Percentiles rank a stretch among this genome's conserved stretches.
These are phyloP conservation scores for Mycena vitilis DNA, from an alignment of 768 basidiomycete genomes.

Conservation along the genomic window DNA sequence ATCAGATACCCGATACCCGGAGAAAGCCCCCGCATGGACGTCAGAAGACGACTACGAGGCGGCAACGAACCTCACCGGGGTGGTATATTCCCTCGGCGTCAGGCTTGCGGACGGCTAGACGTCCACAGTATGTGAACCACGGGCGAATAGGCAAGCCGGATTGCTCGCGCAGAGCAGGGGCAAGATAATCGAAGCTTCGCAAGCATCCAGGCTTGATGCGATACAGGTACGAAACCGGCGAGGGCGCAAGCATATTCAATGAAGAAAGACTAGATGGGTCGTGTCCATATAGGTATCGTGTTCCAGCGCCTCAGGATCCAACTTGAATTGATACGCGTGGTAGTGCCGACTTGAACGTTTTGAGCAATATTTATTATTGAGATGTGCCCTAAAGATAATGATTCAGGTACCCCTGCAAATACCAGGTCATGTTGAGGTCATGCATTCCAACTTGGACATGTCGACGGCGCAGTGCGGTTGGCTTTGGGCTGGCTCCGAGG, in stretches of 20 bases:
- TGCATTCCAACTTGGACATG: too few species aligned
- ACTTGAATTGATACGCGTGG: too few species aligned
- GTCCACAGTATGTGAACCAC: constrained; percentile 7
- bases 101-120: constrained; percentile 5
- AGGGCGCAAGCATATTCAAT: constrained; percentile 21
- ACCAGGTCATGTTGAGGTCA: too few species aligned
- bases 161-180: constrained; percentile 20
- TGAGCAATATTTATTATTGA: too few species aligned
- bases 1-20: constrained; percentile 15
- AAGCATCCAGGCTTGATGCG: constrained; percentile 20
- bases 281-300: neutral
- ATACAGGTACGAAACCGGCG: neutral
- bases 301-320: constrained; percentile 16
- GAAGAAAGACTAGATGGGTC: constrained; percentile 18
- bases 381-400: too few species aligned
- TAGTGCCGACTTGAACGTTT: too few species aligned
- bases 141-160: constrained; percentile 4
- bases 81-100: constrained; percentile 14
- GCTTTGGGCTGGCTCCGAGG: too few species aligned
- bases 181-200: constrained; percentile 14
- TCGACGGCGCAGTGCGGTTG: too few species aligned
- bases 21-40: too few species aligned
- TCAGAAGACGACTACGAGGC: neutral
- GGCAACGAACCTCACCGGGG: neutral
- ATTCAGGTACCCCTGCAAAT: too few species aligned